phyloP scores from a whole-genome alignment of 768 basidiomycete species.

The Kwoniella mangroviensis region DNA sequence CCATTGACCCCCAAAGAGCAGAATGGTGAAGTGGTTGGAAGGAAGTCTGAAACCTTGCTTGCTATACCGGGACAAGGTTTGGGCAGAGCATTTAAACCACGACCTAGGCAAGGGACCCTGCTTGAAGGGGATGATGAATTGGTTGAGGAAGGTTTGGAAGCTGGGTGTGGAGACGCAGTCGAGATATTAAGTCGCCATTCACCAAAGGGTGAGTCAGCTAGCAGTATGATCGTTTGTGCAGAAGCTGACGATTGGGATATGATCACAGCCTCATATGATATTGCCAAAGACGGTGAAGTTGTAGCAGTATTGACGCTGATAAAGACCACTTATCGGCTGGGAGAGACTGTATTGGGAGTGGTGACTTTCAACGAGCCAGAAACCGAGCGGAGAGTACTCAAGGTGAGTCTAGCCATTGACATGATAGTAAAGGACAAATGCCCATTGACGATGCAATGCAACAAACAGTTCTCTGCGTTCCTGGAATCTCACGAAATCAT shows the following conservation, averaged over 20 bases:
- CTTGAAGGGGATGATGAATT: constrained; percentile 40
- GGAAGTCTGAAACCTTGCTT: background rate
- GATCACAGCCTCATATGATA: constrained; percentile 82
- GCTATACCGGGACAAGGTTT: constrained; percentile 2
- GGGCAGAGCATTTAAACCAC: constrained; percentile 16
- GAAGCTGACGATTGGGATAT: constrained; percentile 14
- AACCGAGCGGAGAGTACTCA: constrained; percentile 76
- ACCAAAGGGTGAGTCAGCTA: constrained; percentile 71
- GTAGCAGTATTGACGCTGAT: constrained; percentile 91
- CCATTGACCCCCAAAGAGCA: background rate
- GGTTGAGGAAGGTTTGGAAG: constrained; percentile 31
- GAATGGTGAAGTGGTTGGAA: constrained; percentile 2
- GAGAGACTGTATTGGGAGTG: constrained; percentile 87
- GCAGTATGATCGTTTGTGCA: background rate
- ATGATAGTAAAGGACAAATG: too few relatives aligned
- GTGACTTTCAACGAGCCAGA: constrained; percentile 79
- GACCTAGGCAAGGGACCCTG: constrained; percentile 29
- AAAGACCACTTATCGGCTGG: constrained; percentile 86
- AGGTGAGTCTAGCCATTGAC: constrained; percentile 63
- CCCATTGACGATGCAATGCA: too few relatives aligned
- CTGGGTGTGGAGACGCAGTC: constrained; percentile 72
- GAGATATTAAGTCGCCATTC: constrained; percentile 88
- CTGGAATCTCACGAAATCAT: constrained; percentile 82
- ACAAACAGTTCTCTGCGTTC: constrained; percentile 75
- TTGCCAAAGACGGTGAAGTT: constrained; percentile 85